A percentile compares a stretch with the other conserved stretches of the same genome.
Evolutionary conservation across 1,139 yeast species (phyloP).

Genomic region (Kurtzmaniella natalensis): DNA sequence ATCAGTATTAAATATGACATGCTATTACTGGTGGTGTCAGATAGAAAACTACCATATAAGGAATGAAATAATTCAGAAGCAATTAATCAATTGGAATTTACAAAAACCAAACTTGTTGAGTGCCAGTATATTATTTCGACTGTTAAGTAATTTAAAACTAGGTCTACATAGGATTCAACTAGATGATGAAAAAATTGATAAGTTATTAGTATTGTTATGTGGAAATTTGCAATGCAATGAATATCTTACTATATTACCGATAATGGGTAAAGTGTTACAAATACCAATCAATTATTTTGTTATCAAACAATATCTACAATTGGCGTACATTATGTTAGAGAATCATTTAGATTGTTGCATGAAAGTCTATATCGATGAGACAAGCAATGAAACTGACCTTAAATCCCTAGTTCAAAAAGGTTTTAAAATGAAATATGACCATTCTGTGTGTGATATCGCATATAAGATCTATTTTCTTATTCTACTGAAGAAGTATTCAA

Average conservation of each 20-base stretch:
- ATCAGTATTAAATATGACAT: slow-evolving; percentile 24
- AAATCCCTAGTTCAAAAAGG: slow-evolving; percentile 32
- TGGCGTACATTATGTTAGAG: slow-evolving; percentile 20
- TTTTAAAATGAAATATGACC: slow-evolving; percentile 20
- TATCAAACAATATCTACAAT: slow-evolving; percentile 24
- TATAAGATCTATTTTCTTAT: slow-evolving; percentile 19
- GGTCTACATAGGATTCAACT: slow-evolving; percentile 8
- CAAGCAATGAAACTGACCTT: slow-evolving; percentile 15
- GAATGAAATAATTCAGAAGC: slow-evolving; percentile 8
- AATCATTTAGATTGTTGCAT: slow-evolving; percentile 34
- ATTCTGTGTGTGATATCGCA: slow-evolving; percentile 17
- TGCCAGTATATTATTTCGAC: slow-evolving; percentile 25
- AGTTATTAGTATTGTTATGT: slow-evolving; percentile 20
- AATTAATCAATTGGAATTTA: slow-evolving; percentile 20
- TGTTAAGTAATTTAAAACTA: slow-evolving; percentile 27
- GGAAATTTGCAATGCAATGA: slow-evolving; percentile 25
- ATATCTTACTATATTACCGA: slow-evolving; percentile 26
- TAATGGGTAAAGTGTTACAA: slow-evolving; percentile 33
- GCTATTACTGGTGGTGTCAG: slow-evolving; percentile 36
- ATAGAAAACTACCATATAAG: slow-evolving; percentile 19
- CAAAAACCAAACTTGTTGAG: slow-evolving; percentile 22
- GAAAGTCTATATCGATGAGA: slow-evolving; percentile 24
- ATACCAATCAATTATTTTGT: slow-evolving; percentile 14
- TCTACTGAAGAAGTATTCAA: slow-evolving; percentile 10
- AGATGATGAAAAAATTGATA: slow-evolving; percentile 16